These are phyloP conservation scores for Tolypocladium ovalisporum DNA, from an alignment of 2,329 filamentous ascomycete genomes.

Conservation along the genomic window DNA sequence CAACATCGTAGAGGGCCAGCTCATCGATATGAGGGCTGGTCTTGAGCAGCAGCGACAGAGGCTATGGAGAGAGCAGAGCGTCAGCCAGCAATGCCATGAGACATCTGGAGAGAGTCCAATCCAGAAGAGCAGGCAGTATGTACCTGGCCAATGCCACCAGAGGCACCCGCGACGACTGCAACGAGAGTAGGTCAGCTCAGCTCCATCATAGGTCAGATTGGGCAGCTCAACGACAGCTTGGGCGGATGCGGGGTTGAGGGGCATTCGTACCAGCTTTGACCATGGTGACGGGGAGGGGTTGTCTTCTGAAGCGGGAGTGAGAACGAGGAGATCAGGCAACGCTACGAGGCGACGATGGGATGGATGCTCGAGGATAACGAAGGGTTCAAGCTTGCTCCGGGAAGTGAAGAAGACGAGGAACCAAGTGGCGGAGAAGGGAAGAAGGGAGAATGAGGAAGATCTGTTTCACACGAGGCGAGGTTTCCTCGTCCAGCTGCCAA, in stretches of 20 bases:
- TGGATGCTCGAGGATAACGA: neutral
- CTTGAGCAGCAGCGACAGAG: slow-evolving; percentile 94
- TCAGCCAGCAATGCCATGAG: slow-evolving; percentile 7
- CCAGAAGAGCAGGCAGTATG: slow-evolving; percentile 12
- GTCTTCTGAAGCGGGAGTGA: neutral
- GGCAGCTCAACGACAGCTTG: neutral
- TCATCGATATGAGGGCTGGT: slow-evolving; percentile 78
- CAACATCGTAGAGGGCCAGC: slow-evolving; percentile 97
- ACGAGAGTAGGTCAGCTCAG: slow-evolving; percentile 6
- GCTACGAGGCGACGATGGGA: neutral
- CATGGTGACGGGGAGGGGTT: slow-evolving; percentile 28
- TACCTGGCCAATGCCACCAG: slow-evolving; percentile 98
- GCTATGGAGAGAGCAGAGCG: slow-evolving; percentile 42
- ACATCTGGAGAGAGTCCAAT: neutral
- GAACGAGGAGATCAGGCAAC: neutral
- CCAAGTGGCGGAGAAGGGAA: neutral
- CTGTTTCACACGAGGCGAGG: neutral
- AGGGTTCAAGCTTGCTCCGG: neutral
- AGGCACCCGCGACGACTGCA: slow-evolving; percentile 79
- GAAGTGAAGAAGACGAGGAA: neutral
- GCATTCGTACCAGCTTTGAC: slow-evolving; percentile 47
- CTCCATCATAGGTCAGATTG: slow-evolving; percentile 1
- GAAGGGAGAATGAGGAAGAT: neutral
- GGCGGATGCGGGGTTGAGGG: slow-evolving; percentile 13
- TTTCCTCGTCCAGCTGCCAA: neutral